phyloP scores from a whole-genome alignment of 1,284 basidiomycete species.

The Ustilago cynodontis region DNA sequence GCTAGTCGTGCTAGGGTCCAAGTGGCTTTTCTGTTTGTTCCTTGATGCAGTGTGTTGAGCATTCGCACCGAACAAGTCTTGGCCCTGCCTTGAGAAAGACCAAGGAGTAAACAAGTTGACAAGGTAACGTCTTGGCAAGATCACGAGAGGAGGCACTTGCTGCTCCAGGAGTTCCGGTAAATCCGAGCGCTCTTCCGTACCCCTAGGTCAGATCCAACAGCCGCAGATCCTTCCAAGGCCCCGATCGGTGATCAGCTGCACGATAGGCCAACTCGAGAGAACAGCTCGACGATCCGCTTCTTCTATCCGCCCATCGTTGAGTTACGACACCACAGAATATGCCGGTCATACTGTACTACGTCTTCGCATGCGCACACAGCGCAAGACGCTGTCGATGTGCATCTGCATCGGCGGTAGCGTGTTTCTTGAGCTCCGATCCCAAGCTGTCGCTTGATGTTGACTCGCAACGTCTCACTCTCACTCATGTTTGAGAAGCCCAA shows the following conservation, averaged over 20 bases:
- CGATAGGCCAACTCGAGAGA: not conserved
- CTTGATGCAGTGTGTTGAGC: not conserved
- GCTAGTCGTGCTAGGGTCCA: not conserved
- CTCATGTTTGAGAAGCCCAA: too few species aligned
- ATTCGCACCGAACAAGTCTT: not conserved
- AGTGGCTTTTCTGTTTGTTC: conserved; percentile 1
- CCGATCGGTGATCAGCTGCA: conserved; percentile 5
- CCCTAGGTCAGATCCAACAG: not conserved
- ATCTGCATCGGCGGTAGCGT: too few species aligned
- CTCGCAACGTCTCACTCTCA: too few species aligned
- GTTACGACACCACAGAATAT: not conserved
- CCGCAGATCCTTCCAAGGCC: not conserved
- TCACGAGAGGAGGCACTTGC: not conserved
- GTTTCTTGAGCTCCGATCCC: conserved; percentile 6
- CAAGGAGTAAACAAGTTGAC: not conserved
- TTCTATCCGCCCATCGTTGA: not conserved
- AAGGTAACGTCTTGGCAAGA: not conserved
- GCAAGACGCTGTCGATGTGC: conserved; percentile 20
- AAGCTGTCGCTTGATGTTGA: too few species aligned
- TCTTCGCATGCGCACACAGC: not conserved
- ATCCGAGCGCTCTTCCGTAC: not conserved
- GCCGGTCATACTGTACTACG: not conserved
- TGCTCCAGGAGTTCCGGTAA: conserved; percentile 5
- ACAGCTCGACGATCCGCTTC: not conserved
- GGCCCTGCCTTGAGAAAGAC: not conserved